Evolutionary conservation across 176 grass and related monocot genomes (phyloP).

Genomic region (Elymus sibiricus): DNA sequence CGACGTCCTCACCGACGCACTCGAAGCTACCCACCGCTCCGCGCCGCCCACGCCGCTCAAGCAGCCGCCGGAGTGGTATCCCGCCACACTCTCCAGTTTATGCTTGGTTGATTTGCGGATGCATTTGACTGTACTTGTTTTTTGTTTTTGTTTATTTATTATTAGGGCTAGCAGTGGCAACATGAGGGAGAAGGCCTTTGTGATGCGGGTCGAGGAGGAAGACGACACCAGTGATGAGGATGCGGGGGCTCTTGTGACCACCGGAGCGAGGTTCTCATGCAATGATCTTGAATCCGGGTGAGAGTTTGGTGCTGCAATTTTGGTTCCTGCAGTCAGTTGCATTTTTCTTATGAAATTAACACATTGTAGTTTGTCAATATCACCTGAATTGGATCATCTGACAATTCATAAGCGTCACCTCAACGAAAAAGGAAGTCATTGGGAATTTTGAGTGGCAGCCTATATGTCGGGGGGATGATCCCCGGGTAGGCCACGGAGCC

Average conservation of each 20-base stretch:
- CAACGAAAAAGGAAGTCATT: neutral
- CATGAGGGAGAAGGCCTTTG: slow-evolving; percentile 32
- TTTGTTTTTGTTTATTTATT: neutral
- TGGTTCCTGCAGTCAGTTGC: neutral
- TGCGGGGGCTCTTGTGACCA: neutral
- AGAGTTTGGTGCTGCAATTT: slow-evolving; percentile 17
- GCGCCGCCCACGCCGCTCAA: slow-evolving; percentile 27
- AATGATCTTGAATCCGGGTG: slow-evolving; percentile 33
- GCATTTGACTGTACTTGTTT: neutral
- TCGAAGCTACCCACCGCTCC: neutral
- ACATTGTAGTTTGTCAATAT: neutral
- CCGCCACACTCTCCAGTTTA: neutral
- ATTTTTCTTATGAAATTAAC: neutral
- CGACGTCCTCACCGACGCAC: slow-evolving; percentile 27
- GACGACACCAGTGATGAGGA: neutral
- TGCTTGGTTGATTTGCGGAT: neutral
- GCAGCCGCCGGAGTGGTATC: slow-evolving; percentile 33
- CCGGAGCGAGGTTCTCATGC: slow-evolving; percentile 23
- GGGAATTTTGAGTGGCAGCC: neutral
- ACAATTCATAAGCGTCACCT: neutral
- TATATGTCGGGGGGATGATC: too few relatives aligned
- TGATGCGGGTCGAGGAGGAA: slow-evolving; percentile 48
- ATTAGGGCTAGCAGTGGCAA: neutral
- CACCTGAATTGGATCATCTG: neutral
- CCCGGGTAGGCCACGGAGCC: too few relatives aligned